phyloP scores from a whole-genome alignment of 805 yeast genomes.

The Wickerhamomyces chambardii region DNA sequence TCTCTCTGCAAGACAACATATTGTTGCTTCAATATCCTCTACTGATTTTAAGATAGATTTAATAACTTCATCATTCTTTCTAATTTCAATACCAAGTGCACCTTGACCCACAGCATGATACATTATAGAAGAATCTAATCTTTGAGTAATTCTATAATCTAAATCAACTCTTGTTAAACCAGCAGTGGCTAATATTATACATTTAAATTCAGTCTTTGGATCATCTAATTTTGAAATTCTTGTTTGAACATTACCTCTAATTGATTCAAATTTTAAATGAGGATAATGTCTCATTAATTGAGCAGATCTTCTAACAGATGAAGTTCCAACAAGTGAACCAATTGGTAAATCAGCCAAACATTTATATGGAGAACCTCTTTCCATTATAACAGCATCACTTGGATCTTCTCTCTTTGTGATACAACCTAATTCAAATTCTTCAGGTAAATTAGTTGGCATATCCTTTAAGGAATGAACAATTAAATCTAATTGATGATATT shows the following conservation, averaged over 20 bases:
- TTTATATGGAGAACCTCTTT: conserved; percentile 50
- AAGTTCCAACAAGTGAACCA: conserved; percentile 88
- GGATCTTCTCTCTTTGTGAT: conserved; percentile 86
- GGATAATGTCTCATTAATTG: conserved; percentile 80
- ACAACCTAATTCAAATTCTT: conserved; percentile 84
- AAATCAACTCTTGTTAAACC: conserved; percentile 74
- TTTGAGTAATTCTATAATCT: conserved; percentile 65
- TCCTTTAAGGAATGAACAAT: conserved; percentile 94
- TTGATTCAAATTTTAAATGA: conserved; percentile 66
- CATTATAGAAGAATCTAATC: conserved; percentile 70
- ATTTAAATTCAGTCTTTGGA: conserved; percentile 49
- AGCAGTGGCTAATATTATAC: conserved; percentile 87
- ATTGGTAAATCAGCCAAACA: conserved; percentile 67
- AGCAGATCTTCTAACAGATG: conserved; percentile 89
- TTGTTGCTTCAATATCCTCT: conserved; percentile 55
- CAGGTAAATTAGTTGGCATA: conserved; percentile 85
- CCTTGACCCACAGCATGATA: conserved; percentile 99
- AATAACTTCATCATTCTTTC: conserved; percentile 56
- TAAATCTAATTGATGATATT: conserved; percentile 65
- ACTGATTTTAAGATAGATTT: conserved; percentile 51
- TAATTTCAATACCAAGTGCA: conserved; percentile 87
- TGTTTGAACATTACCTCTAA: conserved; percentile 80
- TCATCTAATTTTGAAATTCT: conserved; percentile 76
- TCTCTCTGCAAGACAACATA: conserved; percentile 84
- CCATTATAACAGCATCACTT: conserved; percentile 84